These are phyloP conservation scores for Komagataella phaffii DNA, from an alignment of 805 yeast species.

Conservation along the genomic window DNA sequence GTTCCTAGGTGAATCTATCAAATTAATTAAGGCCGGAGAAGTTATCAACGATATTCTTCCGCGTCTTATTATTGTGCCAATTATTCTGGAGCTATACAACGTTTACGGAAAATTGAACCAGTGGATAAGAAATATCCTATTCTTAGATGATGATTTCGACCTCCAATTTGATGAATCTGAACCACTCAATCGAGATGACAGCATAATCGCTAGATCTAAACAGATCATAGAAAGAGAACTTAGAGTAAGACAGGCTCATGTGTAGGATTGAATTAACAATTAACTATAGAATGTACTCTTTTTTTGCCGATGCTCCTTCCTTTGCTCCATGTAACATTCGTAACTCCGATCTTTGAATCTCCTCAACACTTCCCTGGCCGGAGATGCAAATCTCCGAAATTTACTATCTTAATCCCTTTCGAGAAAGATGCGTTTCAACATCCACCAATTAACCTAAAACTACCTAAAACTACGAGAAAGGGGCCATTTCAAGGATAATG, in stretches of 20 bases:
- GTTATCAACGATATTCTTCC: constrained; percentile 68
- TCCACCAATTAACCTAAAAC: not conserved
- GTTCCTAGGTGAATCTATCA: constrained; percentile 65
- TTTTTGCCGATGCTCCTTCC: not conserved
- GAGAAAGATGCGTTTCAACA: constrained; percentile 1
- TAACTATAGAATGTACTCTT: not conserved
- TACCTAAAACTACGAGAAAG: not conserved
- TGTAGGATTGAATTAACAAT: too few relatives aligned
- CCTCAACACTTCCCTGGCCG: not conserved
- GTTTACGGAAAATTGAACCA: constrained; percentile 48
- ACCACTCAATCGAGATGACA: not conserved
- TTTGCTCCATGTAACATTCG: not conserved
- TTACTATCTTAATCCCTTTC: not conserved
- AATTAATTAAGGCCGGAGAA: constrained; percentile 61
- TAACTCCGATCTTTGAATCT: not conserved
- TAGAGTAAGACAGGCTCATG: not conserved
- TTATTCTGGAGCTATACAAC: constrained; percentile 29
- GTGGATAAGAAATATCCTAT: constrained; percentile 14
- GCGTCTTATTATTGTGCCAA: constrained; percentile 58
- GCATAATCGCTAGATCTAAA: not conserved
- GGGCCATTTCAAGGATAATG: not conserved
- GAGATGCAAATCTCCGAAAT: not conserved
- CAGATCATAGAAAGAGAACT: not conserved
- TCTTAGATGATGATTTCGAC: constrained; percentile 19
- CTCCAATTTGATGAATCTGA: constrained; percentile 3